A percentile compares a stretch with the other conserved stretches of the same genome.
Conservation (phyloP, 1,139 yeast species). For the Casaregolazyma lundiana region DNA sequence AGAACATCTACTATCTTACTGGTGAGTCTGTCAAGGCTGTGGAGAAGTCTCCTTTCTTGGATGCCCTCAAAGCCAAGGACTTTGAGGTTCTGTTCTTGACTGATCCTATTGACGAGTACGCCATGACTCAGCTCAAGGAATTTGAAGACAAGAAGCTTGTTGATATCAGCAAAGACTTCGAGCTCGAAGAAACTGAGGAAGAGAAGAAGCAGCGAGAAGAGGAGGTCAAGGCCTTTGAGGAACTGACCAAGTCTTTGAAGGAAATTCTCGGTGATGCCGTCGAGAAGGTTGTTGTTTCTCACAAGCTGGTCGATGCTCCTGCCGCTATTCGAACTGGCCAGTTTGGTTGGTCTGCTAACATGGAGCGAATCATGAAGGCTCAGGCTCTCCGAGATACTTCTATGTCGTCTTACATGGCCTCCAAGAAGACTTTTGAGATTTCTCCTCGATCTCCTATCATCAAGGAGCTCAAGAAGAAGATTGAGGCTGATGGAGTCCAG, state of each 20-base stretch:
- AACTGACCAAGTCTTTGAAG: constrained; percentile 91
- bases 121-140: constrained; percentile 98
- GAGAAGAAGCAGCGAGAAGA: constrained; percentile 92
- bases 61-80: constrained; percentile 96
- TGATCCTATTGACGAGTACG: constrained; percentile 99
- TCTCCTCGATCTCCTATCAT: constrained; percentile 96
- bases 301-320: constrained; percentile 96
- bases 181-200: constrained; percentile 97
- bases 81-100: constrained; percentile 96
- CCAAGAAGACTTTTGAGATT: constrained; percentile 98
- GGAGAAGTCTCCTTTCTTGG: constrained; percentile 98
- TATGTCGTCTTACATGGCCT: constrained; percentile 99
- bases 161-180: constrained; percentile 98
- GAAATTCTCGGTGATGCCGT: constrained; percentile 97
- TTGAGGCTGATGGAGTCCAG: constrained; percentile 94
- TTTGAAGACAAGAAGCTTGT: constrained; percentile 98
- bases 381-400: constrained; percentile 99
- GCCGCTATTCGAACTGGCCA: constrained; percentile 99
- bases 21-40: constrained; percentile 98
- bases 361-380: constrained; percentile 99
- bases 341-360: constrained; percentile 99
- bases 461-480: constrained; percentile 92
- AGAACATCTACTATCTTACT: constrained; percentile 98
- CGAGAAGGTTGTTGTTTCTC: constrained; percentile 98
- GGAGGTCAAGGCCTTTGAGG: constrained; percentile 88